Evolutionary conservation across 140 eudicot species (phyloP), one percentile per base, ranked within the genome.

Genomic region (Cichorium intybus): DNA sequence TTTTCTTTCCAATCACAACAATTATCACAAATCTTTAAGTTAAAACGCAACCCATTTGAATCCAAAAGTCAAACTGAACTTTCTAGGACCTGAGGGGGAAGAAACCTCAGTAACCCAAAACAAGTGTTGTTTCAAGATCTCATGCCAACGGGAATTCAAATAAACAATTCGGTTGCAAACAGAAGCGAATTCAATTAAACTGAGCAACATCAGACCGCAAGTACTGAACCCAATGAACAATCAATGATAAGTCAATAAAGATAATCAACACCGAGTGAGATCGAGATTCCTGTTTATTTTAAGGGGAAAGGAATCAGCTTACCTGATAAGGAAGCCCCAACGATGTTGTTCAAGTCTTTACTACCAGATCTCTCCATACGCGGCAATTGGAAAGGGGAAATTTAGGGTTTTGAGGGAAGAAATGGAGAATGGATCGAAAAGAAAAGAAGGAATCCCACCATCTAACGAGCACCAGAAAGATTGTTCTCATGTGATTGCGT

Each of bases 401-500:
- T 12, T 39, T 73, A 73, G 72, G 78, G 78, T 73, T 73, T 53
- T 18, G 70, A 72, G 31, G 18, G 54, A 7, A 18, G 54, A 48
- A 48, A 48, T 16, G 12, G 54, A 7, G 24, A 20, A 31, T 41
- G 31, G 62, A 70, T 71, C 47, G 70, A 71, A 35, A 61, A 24
- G 43, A 62, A 50, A 24, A 50, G 62, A 54, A 47, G 49, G 62
- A 68, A 68, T 27, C 34, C 27, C 43, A 52, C 52, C 72, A 69
- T 68, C 4, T 52, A 35, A 50, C 7, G 51, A 56, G 70, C 33
- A 49, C 5, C 37, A 52, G 73, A 52, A 35, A 67, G 64, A 54
- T 54, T 60, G 55, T 7, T 56, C 2, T 24, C 50, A 27, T 68
- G 64, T 48, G 75, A 59, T 71, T 34, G 76, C 76, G 69, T 71